phyloP scores from a whole-genome alignment of 2,329 filamentous ascomycete species.

The Xylaria digitata region DNA sequence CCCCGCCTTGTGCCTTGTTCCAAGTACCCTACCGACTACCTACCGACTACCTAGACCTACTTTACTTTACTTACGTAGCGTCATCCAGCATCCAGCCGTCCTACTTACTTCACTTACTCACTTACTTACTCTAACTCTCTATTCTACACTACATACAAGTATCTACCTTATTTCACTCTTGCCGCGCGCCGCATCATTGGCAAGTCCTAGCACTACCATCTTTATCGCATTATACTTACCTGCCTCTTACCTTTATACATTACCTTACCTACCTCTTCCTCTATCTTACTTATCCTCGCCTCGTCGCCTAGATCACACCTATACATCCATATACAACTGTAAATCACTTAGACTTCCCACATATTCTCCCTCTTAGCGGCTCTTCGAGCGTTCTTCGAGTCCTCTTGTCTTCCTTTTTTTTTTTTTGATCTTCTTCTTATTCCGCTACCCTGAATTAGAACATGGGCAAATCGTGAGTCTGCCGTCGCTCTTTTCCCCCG shows the following conservation, averaged over 20 bases:
- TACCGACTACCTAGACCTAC: not conserved
- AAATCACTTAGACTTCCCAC: conserved; percentile 9
- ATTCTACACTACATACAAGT: too few relatives aligned
- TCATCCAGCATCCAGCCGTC: not conserved
- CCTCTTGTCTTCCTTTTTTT: not conserved
- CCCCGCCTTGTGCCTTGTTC: conserved; percentile 15
- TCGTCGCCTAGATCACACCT: conserved; percentile 13
- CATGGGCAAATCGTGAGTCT: conserved; percentile 51
- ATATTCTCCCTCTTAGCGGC: conserved; percentile 7
- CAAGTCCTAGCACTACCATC: conserved; percentile 1
- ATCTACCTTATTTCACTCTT: not conserved
- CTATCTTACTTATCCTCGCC: conserved; percentile 9
- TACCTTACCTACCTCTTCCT: not conserved
- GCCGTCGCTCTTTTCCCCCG: conserved; percentile 24
- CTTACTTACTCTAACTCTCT: not conserved
- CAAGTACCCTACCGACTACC: conserved; percentile 4
- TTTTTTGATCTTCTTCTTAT: not conserved
- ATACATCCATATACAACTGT: conserved; percentile 21
- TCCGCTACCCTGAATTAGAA: conserved; percentile 34
- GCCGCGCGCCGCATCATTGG: conserved; percentile 10
- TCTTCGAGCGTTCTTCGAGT: conserved; percentile 1
- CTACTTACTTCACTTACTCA: conserved; percentile 14
- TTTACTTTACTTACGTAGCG: conserved; percentile 2
- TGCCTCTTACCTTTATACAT: too few relatives aligned
- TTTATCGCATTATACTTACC: too few relatives aligned